Conservation (phyloP, 2,329 filamentous ascomycete genomes). For the Westerdykella sp. region DNA sequence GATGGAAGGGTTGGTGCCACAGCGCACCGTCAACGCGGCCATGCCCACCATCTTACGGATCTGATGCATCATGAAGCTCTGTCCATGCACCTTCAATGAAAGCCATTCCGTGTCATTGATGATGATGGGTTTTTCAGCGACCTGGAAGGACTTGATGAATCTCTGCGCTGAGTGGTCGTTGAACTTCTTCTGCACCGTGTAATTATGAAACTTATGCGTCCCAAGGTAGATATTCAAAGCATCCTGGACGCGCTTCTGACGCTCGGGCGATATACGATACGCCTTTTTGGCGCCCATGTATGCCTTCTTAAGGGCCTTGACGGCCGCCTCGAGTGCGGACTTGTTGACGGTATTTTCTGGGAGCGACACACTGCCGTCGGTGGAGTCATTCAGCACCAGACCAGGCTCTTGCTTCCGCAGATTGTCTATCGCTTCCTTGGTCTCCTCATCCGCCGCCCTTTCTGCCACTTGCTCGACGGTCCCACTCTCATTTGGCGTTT, state of each 20-base stretch:
- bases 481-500: slow-evolving; percentile 10
- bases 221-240: slow-evolving; percentile 71
- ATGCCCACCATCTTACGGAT: slow-evolving; percentile 99
- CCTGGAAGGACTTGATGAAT: slow-evolving; percentile 85
- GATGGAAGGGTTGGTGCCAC: slow-evolving; percentile 65
- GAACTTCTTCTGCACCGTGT: slow-evolving; percentile 82
- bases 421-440: slow-evolving; percentile 18
- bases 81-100: slow-evolving; percentile 89
- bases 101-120: slow-evolving; percentile 94
- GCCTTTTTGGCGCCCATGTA: slow-evolving; percentile 76
- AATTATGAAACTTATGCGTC: slow-evolving; percentile 94
- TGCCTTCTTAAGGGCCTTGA: slow-evolving; percentile 62
- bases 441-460: slow-evolving; percentile 12
- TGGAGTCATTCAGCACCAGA: slow-evolving; percentile 20
- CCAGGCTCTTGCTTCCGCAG: slow-evolving; percentile 23
- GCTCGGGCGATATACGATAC: slow-evolving; percentile 70
- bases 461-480: slow-evolving; percentile 10
- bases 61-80: slow-evolving; percentile 99
- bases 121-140: slow-evolving; percentile 59
- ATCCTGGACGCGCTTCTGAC: slow-evolving; percentile 68
- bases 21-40: slow-evolving; percentile 76
- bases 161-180: slow-evolving; percentile 80
- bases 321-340: slow-evolving; percentile 37
- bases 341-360: slow-evolving; percentile 24
- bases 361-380: slow-evolving; percentile 26